A percentile compares a stretch with the other conserved stretches of the same genome.
Conservation (phyloP, 108 stramenopile genomes). For the Nitzschia sp. region DNA sequence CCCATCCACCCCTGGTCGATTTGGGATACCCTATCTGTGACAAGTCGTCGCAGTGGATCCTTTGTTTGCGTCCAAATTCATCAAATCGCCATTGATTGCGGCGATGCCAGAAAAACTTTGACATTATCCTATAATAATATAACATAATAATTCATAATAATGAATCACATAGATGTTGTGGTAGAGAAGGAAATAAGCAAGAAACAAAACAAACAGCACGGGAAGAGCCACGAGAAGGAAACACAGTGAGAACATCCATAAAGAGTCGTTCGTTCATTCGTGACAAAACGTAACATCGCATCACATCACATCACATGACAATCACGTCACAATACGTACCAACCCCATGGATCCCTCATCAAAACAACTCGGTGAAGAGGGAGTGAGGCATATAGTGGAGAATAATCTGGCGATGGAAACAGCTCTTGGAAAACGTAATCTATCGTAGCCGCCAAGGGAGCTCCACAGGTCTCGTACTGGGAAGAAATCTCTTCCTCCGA, state of each 20-base stretch:
- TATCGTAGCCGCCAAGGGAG: not conserved
- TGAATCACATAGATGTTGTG: too few species aligned
- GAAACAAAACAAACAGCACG: too few species aligned
- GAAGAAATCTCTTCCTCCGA: not conserved
- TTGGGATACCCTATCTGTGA: not conserved
- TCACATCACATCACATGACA: too few species aligned
- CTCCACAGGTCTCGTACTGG: not conserved
- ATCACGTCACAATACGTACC: too few species aligned
- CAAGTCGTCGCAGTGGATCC: constrained; percentile 5
- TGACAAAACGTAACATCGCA: too few species aligned
- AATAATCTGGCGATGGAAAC: not conserved
- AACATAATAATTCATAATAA: too few species aligned
- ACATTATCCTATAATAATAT: too few species aligned
- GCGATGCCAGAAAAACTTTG: constrained; percentile 44
- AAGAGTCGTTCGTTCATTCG: too few species aligned
- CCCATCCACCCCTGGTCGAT: constrained; percentile 27
- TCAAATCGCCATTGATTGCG: not conserved
- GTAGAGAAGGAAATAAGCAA: too few species aligned
- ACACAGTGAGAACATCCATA: too few species aligned
- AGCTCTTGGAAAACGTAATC: not conserved
- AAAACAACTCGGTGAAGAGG: constrained; percentile 38
- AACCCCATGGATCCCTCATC: constrained; percentile 48
- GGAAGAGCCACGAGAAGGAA: too few species aligned
- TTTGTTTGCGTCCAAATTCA: not conserved
- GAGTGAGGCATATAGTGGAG: constrained; percentile 25